Percentiles rank a stretch among this genome's conserved stretches.
phyloP scores from a whole-genome alignment of 345 rosid genomes.

The Dovyalis caffra region DNA sequence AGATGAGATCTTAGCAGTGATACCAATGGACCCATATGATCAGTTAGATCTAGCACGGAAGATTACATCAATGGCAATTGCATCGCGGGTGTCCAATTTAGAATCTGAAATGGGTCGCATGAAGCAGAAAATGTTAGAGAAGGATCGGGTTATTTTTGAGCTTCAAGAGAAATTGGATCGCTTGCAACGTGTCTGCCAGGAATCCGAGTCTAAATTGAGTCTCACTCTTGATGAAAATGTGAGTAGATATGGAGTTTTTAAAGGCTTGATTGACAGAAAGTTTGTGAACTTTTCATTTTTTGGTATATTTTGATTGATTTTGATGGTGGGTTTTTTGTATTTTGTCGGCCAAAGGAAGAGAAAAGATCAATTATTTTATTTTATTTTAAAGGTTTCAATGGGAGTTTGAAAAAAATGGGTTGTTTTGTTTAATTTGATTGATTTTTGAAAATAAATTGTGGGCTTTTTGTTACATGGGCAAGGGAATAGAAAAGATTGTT shows the following conservation, averaged over 20 bases:
- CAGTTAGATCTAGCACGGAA: slow-evolving; percentile 95
- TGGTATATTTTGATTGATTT: neutral
- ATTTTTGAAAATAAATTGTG: neutral
- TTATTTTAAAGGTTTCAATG: too few species aligned
- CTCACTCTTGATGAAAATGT: slow-evolving; percentile 69
- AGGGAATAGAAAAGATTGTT: neutral
- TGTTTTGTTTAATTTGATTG: neutral
- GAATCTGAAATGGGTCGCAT: slow-evolving; percentile 61
- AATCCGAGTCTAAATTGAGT: slow-evolving; percentile 60
- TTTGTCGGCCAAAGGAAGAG: neutral
- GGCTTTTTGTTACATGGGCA: neutral
- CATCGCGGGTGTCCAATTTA: slow-evolving; percentile 81
- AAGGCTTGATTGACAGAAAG: neutral
- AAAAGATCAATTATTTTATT: too few species aligned
- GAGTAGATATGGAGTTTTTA: neutral
- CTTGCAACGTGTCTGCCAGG: slow-evolving; percentile 50
- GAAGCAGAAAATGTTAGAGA: slow-evolving; percentile 52
- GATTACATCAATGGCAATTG: slow-evolving; percentile 94
- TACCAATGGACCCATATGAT: slow-evolving; percentile 86
- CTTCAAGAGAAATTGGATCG: slow-evolving; percentile 51
- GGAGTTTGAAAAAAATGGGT: neutral
- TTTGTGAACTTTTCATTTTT: neutral
- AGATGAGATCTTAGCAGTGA: slow-evolving; percentile 75
- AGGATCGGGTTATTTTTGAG: slow-evolving; percentile 60
- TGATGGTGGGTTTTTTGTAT: neutral